Conservation (phyloP, 2,329 filamentous ascomycete species). For the Colletotrichum karsti region DNA sequence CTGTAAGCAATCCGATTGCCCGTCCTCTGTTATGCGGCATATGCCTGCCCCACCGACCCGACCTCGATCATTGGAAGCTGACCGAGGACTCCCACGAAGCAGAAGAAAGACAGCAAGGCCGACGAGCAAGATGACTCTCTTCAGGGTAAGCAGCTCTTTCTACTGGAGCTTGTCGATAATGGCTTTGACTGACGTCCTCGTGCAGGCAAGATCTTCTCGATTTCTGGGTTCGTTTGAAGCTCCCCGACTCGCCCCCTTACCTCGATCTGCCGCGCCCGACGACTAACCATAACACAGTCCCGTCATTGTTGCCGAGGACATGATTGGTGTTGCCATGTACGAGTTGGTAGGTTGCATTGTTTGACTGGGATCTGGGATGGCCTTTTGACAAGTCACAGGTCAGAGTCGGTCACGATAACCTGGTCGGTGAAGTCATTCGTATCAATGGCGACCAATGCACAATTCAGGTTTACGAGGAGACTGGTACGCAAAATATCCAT, state of each 20-base stretch:
- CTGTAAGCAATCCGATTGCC: constrained; percentile 53
- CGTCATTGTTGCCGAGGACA: constrained; percentile 96
- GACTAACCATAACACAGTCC: constrained; percentile 61
- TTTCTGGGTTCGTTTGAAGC: constrained; percentile 64
- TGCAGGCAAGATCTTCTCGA: constrained; percentile 68
- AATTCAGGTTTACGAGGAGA: constrained; percentile 99
- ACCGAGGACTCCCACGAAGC: constrained; percentile 13
- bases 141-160: constrained; percentile 44
- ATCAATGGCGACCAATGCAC: constrained; percentile 96
- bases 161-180: not conserved
- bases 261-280: constrained; percentile 16
- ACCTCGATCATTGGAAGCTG: constrained; percentile 23
- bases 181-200: constrained; percentile 8
- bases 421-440: constrained; percentile 97
- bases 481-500: constrained; percentile 66
- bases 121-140: constrained; percentile 48
- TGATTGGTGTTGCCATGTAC: constrained; percentile 99
- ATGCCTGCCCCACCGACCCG: constrained; percentile 16
- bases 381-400: constrained; percentile 63
- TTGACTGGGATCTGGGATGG: not conserved
- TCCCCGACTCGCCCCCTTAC: constrained; percentile 17
- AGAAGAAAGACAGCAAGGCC: constrained; percentile 44
- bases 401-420: constrained; percentile 88
- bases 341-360: constrained; percentile 75
- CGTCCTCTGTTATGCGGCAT: constrained; percentile 21